Conservation (phyloP, 2,329 filamentous ascomycete genomes). For the Thielaviopsis ethacetica region DNA sequence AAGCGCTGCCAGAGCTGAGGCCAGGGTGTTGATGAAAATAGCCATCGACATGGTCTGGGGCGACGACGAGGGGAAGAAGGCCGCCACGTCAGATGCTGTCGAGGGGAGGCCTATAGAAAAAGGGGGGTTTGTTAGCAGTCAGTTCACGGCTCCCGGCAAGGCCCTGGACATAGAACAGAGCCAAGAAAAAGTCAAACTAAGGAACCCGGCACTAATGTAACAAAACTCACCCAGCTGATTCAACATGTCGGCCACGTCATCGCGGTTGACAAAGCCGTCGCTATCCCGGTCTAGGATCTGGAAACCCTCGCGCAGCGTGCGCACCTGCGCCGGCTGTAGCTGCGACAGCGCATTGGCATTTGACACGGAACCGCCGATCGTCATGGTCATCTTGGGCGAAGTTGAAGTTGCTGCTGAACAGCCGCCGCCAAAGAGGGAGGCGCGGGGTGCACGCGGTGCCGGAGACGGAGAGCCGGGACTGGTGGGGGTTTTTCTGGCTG, state of each 20-base stretch:
- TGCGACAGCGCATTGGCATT: conserved; percentile 47
- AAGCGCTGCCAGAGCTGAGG: conserved; percentile 54
- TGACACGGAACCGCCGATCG: conserved; percentile 12
- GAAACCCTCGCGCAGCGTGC: conserved; percentile 81
- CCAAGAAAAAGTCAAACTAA: background rate
- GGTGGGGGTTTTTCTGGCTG: background rate
- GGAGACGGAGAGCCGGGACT: conserved; percentile 4
- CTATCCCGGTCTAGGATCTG: conserved; percentile 83
- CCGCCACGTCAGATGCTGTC: conserved; percentile 50
- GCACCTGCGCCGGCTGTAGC: conserved; percentile 65
- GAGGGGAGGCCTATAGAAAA: conserved; percentile 53
- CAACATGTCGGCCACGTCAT: conserved; percentile 78
- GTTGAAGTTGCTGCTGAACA: conserved; percentile 5
- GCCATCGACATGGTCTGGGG: conserved; percentile 67
- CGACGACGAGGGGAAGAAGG: conserved; percentile 64
- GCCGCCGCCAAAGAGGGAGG: conserved; percentile 5
- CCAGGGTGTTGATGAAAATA: conserved; percentile 69
- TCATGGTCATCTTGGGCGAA: conserved; percentile 9
- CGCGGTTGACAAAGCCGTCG: conserved; percentile 64
- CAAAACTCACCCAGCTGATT: conserved; percentile 51
- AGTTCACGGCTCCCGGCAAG: no score
- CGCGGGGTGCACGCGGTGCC: background rate
- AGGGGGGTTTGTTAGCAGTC: conserved; percentile 7
- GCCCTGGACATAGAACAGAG: background rate
- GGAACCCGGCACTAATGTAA: no score